phyloP scores from a whole-genome alignment of 495 filamentous ascomycete species.

The Trichoderma asperelloides region DNA sequence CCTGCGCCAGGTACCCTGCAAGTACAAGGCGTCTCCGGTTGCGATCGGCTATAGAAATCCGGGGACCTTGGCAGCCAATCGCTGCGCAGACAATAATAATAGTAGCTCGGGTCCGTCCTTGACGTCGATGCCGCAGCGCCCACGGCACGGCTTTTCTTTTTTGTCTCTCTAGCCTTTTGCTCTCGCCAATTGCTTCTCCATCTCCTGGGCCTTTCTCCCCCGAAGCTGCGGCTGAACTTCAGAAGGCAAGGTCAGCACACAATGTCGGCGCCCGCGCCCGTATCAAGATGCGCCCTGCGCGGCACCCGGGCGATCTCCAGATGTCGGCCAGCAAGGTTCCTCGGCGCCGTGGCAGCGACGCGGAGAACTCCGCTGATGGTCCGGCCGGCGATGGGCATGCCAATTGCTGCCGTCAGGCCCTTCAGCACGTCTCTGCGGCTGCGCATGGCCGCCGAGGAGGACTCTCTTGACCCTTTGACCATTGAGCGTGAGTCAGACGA shows the following conservation, averaged over 20 bases:
- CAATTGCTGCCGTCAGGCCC: constrained; percentile 12
- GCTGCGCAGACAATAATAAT: background rate
- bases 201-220: background rate
- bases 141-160: too few relatives aligned
- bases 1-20: background rate
- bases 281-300: constrained; percentile 10
- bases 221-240: background rate
- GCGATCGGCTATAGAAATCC: constrained; percentile 4
- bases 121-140: constrained; percentile 5
- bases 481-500: constrained; percentile 82
- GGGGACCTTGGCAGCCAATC: constrained; percentile 1
- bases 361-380: constrained; percentile 7
- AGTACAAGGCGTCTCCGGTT: background rate
- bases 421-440: constrained; percentile 38
- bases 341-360: background rate
- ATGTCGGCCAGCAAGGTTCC: background rate
- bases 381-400: constrained; percentile 11
- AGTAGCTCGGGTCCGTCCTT: background rate
- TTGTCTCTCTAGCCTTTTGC: background rate
- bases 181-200: background rate
- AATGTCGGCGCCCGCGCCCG: constrained; percentile 6
- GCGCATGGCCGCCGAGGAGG: constrained; percentile 42
- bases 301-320: constrained; percentile 1
- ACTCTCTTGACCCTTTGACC: constrained; percentile 60
- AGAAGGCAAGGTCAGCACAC: background rate